Conservation (phyloP, 2,329 filamentous ascomycete genomes). For the Fusarium albosuccineum region DNA sequence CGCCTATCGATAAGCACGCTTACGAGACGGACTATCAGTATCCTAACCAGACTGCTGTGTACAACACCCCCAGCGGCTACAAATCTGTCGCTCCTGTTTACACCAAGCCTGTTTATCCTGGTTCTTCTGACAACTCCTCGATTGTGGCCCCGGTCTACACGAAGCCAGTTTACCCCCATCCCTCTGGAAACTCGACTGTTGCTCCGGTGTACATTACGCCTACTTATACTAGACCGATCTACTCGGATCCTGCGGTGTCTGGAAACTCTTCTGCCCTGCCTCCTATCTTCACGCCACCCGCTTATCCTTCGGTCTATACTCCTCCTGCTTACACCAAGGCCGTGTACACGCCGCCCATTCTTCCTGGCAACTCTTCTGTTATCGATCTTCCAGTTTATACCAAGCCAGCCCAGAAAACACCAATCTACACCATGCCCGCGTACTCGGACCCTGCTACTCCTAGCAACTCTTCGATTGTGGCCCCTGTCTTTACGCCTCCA, state of each 20-base stretch:
- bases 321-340: slow-evolving; percentile 30
- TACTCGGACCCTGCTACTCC: neutral
- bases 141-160: slow-evolving; percentile 23
- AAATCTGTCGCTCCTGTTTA: slow-evolving; percentile 18
- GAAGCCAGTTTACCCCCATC: slow-evolving; percentile 11
- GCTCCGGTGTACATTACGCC: slow-evolving; percentile 19
- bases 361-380: slow-evolving; percentile 26
- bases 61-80: slow-evolving; percentile 22
- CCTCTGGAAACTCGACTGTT: slow-evolving; percentile 18
- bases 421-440: neutral
- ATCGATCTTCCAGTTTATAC: slow-evolving; percentile 9
- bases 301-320: slow-evolving; percentile 11
- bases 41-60: slow-evolving; percentile 14
- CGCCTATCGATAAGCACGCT: slow-evolving; percentile 14
- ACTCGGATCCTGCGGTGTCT: slow-evolving; percentile 6
- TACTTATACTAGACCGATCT: slow-evolving; percentile 25
- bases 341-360: neutral
- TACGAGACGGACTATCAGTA: slow-evolving; percentile 14
- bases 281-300: slow-evolving; percentile 7
- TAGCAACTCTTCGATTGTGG: neutral
- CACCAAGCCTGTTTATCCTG: slow-evolving; percentile 14
- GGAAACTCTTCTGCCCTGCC: slow-evolving; percentile 8
- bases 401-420: neutral
- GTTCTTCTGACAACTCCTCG: slow-evolving; percentile 27
- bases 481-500: neutral